Evolutionary conservation across 2,329 filamentous ascomycete species (phyloP), one percentile per base, ranked within the genome.

Genomic region (Aphanoascus verrucosus): DNA sequence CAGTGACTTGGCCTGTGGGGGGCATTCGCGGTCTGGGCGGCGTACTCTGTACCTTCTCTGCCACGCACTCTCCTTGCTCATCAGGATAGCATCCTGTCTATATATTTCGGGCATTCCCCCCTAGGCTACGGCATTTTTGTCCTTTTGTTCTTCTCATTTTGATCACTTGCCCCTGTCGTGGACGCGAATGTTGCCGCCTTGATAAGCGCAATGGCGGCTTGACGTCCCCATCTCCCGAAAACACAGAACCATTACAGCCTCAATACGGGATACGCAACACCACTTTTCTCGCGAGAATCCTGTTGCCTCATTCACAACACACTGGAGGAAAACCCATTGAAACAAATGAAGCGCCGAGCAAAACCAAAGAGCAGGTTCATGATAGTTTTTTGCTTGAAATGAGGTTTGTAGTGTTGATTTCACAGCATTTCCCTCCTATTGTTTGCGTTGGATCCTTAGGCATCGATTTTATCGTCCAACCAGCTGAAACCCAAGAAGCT

Each of bases 11-110:
- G 37, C n/a, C 15, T 31, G 11, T 38, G 34, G 35, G 40, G 37
- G 41, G 5, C 38, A 7, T 7, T 35, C 9, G 28, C 34, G 32
- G 40, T 34, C 38, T 9, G 9, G 6, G 19, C n/a, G 3, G 28
- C 20, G 51, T 53, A 53, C 51, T 23, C n/a, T 34, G 44, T 53
- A 53, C 51, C 32, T 45, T 44, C n/a, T n/a, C n/a, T 28, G 23
- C 23, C 23, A 28, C 23, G 23, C 23, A 28, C 23, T 28, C 23
- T 28, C 23, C 7, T 28, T 28, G 3, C 23, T 7, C 23, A 28
- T 28, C 23, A 28, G 7, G 23, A 28, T 28, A 28, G n/a, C 23
- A 28, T 7, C 23, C 7, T 28, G 23, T 38, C 40, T 49, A 32
- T 49, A 49, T 40, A 31, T 4, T 28, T 6, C 6, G 14, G 20